Evolutionary conservation across 805 yeast genomes (phyloP), one percentile per base, ranked within the genome.

Genomic region (Metschnikowia lunata): DNA sequence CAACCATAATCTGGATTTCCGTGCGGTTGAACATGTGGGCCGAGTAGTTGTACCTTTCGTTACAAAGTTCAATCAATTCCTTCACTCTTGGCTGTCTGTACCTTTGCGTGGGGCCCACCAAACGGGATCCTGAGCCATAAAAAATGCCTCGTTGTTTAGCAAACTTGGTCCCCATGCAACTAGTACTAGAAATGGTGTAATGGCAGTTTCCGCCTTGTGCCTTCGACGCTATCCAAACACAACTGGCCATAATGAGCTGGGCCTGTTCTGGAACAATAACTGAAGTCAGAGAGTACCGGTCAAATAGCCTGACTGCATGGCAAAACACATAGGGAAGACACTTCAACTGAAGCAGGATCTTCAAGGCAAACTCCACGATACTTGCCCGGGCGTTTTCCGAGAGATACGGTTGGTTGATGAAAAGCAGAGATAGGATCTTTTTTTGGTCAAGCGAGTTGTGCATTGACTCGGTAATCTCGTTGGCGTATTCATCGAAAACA

Each of bases 211-310:
- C 88, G 39, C 88, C 88, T 56, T 78, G 78, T n/a, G 82, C 74
- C 62, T 91, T 91, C 26, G 96, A 83, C 2, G 96, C 88, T 29
- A 91, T 76, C 97, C 98, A 91, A 30, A 91, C 69, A 48, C 96
- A 88, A 5, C 96, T 88, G 48, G 95, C 85, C 29, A 95, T 88
- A 9, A 91, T 91, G 42, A 91, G 74, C 64, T 90, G 97, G 49
- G 88, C 82, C 65, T 90, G 98, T 46, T 86, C 90, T 52, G 83
- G 79, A 50, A 85, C 75, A 0, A 90, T 93, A 7, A 89, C 80
- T 55, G 98, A 75, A 56, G 83, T 85, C 42, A 96, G 85, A 61
- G 96, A 86, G 67, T 91, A 91, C 49, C 97, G 78, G 63, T 91
- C 99, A 49, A 91, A 85, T 42, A 90, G 74, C 55, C 83, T 82